phyloP scores from a whole-genome alignment of 768 basidiomycete genomes.

The Rossbeevera mucosa region DNA sequence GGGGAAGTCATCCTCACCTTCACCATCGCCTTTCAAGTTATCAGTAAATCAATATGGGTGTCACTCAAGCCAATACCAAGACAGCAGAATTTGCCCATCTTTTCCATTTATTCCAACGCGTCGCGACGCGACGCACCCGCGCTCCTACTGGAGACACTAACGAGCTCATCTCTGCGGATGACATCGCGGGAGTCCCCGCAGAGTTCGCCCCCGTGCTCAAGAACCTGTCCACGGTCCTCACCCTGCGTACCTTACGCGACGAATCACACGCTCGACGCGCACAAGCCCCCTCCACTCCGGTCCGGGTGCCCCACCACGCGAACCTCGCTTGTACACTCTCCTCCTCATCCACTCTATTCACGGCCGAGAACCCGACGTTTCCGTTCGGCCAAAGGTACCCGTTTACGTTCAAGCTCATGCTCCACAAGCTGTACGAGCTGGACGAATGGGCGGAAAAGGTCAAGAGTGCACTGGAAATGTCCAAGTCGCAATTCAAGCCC shows the following conservation, averaged over 20 bases:
- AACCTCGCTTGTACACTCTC: constrained; percentile 18
- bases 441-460: constrained; percentile 58
- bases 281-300: not conserved
- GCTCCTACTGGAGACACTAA: constrained; percentile 12
- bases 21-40: not conserved
- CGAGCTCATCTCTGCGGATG: constrained; percentile 27
- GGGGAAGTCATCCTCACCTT: not conserved
- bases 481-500: constrained; percentile 54
- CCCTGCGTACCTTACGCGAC: constrained; percentile 33
- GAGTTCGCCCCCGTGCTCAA: constrained; percentile 31
- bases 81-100: constrained; percentile 51
- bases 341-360: not conserved
- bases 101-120: constrained; percentile 49
- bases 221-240: constrained; percentile 34
- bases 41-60: constrained; percentile 8
- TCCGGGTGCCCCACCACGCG: constrained; percentile 19
- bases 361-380: constrained; percentile 35
- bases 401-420: constrained; percentile 65
- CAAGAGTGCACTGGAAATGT: constrained; percentile 47
- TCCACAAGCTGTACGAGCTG: constrained; percentile 58
- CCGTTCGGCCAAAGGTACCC: constrained; percentile 40
- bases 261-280: constrained; percentile 8
- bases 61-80: constrained; percentile 32
- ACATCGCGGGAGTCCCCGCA: constrained; percentile 27
- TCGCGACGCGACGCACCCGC: constrained; percentile 42